A percentile compares a stretch with the other conserved stretches of the same genome.
These are phyloP conservation scores for Tulasnella sp. DNA, from an alignment of 768 basidiomycete species.

Conservation along the genomic window DNA sequence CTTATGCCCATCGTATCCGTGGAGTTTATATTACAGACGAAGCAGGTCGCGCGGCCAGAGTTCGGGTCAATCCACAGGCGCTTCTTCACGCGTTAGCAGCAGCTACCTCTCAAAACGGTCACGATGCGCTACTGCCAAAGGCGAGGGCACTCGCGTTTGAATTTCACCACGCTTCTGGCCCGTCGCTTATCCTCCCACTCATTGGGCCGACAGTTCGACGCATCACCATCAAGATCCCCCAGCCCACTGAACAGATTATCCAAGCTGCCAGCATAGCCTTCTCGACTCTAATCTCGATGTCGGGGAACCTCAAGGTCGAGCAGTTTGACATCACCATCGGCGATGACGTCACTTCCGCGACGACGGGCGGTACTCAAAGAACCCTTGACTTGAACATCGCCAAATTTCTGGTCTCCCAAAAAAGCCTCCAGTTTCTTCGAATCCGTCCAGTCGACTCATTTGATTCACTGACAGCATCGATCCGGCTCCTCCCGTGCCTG, in stretches of 20 bases:
- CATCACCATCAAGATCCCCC: background rate
- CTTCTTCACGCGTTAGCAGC: background rate
- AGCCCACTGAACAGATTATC: background rate
- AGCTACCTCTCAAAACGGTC: background rate
- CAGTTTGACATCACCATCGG: background rate
- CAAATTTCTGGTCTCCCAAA: background rate
- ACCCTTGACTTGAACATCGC: background rate
- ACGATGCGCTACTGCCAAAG: background rate
- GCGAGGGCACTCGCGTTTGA: background rate
- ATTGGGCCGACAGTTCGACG: background rate
- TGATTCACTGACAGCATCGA: background rate
- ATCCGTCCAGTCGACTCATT: background rate
- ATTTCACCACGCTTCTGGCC: background rate
- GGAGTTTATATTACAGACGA: background rate
- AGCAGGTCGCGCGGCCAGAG: background rate
- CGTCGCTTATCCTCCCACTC: background rate
- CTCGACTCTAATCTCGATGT: background rate
- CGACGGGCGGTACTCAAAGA: background rate
- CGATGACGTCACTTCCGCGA: too few relatives aligned
- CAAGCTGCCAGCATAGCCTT: background rate
- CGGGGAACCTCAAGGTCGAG: background rate
- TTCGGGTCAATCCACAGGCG: background rate
- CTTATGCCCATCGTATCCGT: background rate
- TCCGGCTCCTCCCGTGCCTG: background rate
- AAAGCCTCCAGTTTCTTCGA: background rate